These are phyloP conservation scores for Cylindrotheca fusiformis DNA, from an alignment of 108 stramenopile genomes.

Conservation along the genomic window DNA sequence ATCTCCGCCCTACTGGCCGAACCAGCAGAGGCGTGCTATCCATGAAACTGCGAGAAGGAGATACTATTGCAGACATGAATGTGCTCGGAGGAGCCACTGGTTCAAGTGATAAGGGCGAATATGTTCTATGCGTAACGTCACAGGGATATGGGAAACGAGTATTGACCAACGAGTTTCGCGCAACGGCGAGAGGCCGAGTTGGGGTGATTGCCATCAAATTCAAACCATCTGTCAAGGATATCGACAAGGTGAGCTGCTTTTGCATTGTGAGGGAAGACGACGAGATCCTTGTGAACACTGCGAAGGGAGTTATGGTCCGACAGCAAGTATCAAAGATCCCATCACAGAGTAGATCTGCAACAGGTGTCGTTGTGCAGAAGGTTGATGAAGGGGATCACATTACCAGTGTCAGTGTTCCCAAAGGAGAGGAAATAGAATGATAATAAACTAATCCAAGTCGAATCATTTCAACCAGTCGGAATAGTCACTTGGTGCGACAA, in stretches of 20 bases:
- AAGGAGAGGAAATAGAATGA: slow-evolving; percentile 15
- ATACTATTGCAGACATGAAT: slow-evolving; percentile 86
- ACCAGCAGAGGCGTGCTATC: slow-evolving; percentile 83
- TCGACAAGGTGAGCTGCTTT: slow-evolving; percentile 72
- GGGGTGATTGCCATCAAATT: slow-evolving; percentile 94
- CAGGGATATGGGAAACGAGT: slow-evolving; percentile 92
- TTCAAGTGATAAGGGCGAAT: slow-evolving; percentile 23
- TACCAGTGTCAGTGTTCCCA: slow-evolving; percentile 72
- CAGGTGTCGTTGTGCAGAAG: slow-evolving; percentile 90
- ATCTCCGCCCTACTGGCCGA: slow-evolving; percentile 76
- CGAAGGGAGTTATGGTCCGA: slow-evolving; percentile 89
- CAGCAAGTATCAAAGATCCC: slow-evolving; percentile 80
- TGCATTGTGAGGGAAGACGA: slow-evolving; percentile 83
- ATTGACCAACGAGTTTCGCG: slow-evolving; percentile 66
- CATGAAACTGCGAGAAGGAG: slow-evolving; percentile 85
- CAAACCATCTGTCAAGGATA: slow-evolving; percentile 44
- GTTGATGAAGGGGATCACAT: slow-evolving; percentile 78
- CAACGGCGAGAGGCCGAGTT: slow-evolving; percentile 68
- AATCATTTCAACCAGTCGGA: no score
- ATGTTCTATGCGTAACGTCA: slow-evolving; percentile 74
- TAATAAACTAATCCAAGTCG: no score
- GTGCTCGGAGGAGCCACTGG: slow-evolving; percentile 35
- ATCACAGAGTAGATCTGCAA: slow-evolving; percentile 77
- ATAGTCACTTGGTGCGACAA: no score
- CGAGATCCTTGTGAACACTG: slow-evolving; percentile 85